Base-by-base conservation (phyloP, 1,139 yeast genomes). In the Hyphopichia buzzinii region DNA sequence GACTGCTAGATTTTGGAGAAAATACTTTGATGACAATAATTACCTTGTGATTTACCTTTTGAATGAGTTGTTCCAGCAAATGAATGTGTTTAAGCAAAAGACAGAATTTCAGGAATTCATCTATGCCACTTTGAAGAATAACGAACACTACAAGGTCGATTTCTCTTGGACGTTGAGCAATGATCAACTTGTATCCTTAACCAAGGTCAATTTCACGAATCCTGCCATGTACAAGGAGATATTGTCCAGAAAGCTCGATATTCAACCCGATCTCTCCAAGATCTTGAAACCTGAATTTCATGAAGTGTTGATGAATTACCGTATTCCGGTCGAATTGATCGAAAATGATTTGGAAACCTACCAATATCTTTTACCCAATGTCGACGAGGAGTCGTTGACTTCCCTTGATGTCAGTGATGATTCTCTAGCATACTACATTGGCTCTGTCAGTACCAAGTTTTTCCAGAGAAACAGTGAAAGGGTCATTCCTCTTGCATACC, bases 31-130 rank as follows among this genome's bases (percentile, higher is more conserved):
- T 4, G 13, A 10, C 2, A 17, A 27, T 4, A 64, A 62, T 35
- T 42, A 50, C 1, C 57, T 62, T 32, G 55, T 59, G 2, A 50
- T 67, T 24, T 49, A 54, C 4, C 44, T 72, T 3, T 34, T 73
- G 6, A 62, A 59, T 43, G 77, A 74, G 39, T 50, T 74, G 2
- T 65, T 72, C 28, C 50, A 49, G 10, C 69, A 59, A 40, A 44
- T 72, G 14, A 39, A 38, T 12, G 26, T 31, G 26, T 41, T 39
- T 21, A 30, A 43, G n/a, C 33, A 39, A 36, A 17, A 29, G 39
- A 38, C 40, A 33, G 35, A 46, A 4, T 36, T 50, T 30, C 41
- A 43, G 16, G 19, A 35, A 13, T 34, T 37, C 15, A 27, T 51
- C 30, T 54, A 40, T 23, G 42, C 42, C 1, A 40, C 49, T 16